Percentiles rank a stretch among this genome's conserved stretches.
These are phyloP conservation scores for Chaetomiaceae sp. DNA, from an alignment of 2,329 filamentous ascomycete genomes.

Conservation along the genomic window DNA sequence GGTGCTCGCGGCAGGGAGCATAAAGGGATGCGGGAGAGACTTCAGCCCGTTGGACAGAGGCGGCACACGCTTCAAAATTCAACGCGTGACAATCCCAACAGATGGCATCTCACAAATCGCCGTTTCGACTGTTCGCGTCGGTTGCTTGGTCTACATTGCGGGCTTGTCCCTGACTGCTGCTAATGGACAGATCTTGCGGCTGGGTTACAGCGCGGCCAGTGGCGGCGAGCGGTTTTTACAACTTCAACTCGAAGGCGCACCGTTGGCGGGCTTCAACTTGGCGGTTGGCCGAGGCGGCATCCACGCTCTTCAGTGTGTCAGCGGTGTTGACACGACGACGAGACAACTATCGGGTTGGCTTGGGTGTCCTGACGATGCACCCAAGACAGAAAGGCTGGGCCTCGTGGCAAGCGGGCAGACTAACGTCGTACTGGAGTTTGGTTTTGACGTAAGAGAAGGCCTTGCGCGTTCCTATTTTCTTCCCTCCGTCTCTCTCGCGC, in stretches of 20 bases:
- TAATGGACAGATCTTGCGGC: not conserved
- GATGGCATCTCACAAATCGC: not conserved
- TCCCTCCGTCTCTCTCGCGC: too few relatives aligned
- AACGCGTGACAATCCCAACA: too few relatives aligned
- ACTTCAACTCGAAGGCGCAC: too few relatives aligned
- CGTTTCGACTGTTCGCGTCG: not conserved
- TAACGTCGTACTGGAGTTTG: not conserved
- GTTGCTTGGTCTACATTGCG: not conserved
- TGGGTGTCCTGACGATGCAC: not conserved
- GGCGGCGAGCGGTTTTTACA: too few relatives aligned
- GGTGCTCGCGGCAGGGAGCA: too few relatives aligned
- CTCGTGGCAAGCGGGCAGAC: not conserved
- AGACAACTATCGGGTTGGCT: slow-evolving; percentile 1
- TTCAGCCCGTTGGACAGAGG: too few relatives aligned
- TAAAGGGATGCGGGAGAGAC: too few relatives aligned
- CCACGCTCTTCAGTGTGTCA: slow-evolving; percentile 2
- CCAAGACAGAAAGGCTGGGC: not conserved
- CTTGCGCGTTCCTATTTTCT: too few relatives aligned
- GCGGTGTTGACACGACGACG: not conserved
- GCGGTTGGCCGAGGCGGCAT: slow-evolving; percentile 1
- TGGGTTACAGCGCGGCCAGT: not conserved
- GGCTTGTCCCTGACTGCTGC: not conserved
- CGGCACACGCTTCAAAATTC: too few relatives aligned
- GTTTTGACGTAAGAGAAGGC: not conserved
- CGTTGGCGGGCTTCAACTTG: not conserved